Percentiles rank a stretch among this genome's conserved stretches.
phyloP scores from a whole-genome alignment of 495 filamentous ascomycete species.

The Aspergillus wentii region DNA sequence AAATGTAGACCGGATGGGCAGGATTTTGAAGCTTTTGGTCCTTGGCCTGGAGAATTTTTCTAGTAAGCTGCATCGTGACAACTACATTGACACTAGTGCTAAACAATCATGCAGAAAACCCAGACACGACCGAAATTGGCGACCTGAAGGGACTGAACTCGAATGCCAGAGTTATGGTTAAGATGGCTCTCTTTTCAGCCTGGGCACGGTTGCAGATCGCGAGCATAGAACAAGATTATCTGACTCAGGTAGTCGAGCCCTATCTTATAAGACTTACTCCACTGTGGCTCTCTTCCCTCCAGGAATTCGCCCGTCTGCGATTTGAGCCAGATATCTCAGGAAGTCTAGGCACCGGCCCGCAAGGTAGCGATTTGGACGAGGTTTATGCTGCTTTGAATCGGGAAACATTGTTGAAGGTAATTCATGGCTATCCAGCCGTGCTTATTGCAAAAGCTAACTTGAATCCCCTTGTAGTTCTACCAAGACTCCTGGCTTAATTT shows the following conservation, averaged over 20 bases:
- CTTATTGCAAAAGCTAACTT: constrained; percentile 18
- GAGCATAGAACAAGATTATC: constrained; percentile 85
- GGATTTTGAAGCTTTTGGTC: constrained; percentile 89
- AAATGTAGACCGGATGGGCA: constrained; percentile 95
- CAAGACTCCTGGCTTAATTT: constrained; percentile 96
- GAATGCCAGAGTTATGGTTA: constrained; percentile 97
- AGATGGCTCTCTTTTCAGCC: constrained; percentile 92
- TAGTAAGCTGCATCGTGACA: constrained; percentile 31
- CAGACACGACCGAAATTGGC: constrained; percentile 81
- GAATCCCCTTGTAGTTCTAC: constrained; percentile 70
- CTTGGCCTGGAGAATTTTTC: constrained; percentile 91
- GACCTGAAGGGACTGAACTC: constrained; percentile 91
- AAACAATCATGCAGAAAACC: constrained; percentile 45
- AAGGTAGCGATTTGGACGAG: constrained; percentile 75
- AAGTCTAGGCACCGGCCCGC: constrained; percentile 62
- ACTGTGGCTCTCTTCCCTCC: constrained; percentile 86
- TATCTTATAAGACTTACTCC: constrained; percentile 86
- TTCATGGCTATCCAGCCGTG: no score
- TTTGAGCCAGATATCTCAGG: constrained; percentile 98
- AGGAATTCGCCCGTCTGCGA: constrained; percentile 87
- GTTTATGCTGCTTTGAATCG: constrained; percentile 93
- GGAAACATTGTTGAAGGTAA: constrained; percentile 77
- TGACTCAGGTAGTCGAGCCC: constrained; percentile 83
- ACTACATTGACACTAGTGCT: constrained; percentile 3
- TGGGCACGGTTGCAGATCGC: constrained; percentile 99